Conservation (phyloP, 495 filamentous ascomycete genomes). For the Oidiodendron maius region DNA sequence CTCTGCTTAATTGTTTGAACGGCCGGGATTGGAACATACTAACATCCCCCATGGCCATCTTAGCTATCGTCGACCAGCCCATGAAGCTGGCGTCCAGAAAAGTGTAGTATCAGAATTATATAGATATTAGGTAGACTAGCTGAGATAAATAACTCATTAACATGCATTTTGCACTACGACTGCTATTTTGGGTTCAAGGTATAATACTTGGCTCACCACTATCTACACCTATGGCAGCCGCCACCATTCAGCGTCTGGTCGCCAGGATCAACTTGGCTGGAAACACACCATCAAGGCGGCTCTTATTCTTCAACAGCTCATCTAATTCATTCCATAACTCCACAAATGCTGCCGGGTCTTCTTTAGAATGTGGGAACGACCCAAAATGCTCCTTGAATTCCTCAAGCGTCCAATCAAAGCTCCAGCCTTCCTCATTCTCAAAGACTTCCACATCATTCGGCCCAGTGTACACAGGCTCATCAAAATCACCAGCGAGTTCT, state of each 20-base stretch:
- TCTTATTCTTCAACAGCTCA: neutral
- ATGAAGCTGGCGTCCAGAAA: too few species aligned
- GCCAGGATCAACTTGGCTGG: slow-evolving; percentile 2
- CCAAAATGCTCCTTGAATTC: neutral
- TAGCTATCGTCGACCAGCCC: too few species aligned
- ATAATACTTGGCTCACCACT: too few species aligned
- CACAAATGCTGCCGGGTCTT: neutral
- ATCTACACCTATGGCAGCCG: neutral
- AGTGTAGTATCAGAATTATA: too few species aligned
- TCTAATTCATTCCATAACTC: neutral
- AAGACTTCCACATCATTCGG: neutral
- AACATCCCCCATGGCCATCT: too few species aligned
- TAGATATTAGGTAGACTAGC: too few species aligned
- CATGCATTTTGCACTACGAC: too few species aligned
- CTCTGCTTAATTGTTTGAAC: too few species aligned
- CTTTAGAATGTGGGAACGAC: neutral
- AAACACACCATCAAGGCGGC: neutral
- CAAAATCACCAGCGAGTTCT: neutral
- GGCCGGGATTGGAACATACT: too few species aligned
- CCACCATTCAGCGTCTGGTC: neutral
- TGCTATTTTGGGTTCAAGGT: too few species aligned
- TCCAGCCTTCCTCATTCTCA: slow-evolving; percentile 1
- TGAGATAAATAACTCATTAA: too few species aligned
- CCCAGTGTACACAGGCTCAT: neutral
- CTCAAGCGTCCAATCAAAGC: neutral